Evolutionary conservation across 768 basidiomycete genomes (phyloP).

Genomic region (Psilocybe subaeruginosa): DNA sequence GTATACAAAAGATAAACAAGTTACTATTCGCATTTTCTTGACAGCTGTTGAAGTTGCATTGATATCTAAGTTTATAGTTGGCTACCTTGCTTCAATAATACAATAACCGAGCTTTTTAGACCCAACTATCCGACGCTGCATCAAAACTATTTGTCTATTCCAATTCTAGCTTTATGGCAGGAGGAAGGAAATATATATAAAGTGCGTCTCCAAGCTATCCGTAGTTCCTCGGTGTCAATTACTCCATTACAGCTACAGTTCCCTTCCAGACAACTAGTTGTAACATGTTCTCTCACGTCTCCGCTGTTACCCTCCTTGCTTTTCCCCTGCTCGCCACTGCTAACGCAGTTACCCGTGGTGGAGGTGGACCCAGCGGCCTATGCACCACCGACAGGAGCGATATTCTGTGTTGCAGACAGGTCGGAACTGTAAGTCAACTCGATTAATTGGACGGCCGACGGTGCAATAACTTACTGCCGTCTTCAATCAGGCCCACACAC

Average conservation of each 20-base stretch:
- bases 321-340: conserved; percentile 23
- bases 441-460: too few relatives aligned
- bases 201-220: not conserved
- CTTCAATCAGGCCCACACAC: not conserved
- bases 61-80: not conserved
- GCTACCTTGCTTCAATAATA: not conserved
- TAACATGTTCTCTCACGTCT: conserved; percentile 24
- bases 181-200: not conserved
- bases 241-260: not conserved
- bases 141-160: not conserved
- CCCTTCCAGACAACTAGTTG: not conserved
- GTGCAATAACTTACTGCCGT: not conserved
- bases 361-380: conserved; percentile 10
- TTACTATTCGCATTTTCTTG: not conserved
- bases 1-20: not conserved
- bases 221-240: not conserved
- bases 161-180: not conserved
- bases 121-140: not conserved
- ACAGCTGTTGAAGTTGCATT: not conserved
- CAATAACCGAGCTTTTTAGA: not conserved
- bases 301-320: conserved; percentile 22
- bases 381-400: conserved; percentile 21
- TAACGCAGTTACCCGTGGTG: conserved; percentile 18
- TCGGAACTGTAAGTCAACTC: conserved; percentile 15
- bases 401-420: conserved; percentile 23